Evolutionary conservation across 2,329 filamentous ascomycete species (phyloP), one percentile per base, ranked within the genome.

Genomic region (Didymella pinodella): DNA sequence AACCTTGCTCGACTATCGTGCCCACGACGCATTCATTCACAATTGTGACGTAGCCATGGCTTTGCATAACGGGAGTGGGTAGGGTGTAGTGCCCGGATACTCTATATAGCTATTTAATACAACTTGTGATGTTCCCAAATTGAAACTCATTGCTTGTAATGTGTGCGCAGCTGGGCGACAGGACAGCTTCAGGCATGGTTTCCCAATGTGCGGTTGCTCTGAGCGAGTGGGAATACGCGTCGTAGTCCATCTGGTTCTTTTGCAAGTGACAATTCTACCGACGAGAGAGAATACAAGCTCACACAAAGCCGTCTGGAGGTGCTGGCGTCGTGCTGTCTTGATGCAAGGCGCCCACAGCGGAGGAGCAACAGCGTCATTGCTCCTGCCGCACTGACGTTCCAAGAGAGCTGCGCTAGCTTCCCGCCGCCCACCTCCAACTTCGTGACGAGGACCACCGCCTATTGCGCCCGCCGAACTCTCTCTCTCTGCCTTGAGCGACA

Each of bases 381-480:
- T 36, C 41, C 25, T 28, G 25, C 22, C 49, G 56, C 50, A 49
- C 45, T 28, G 56, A 54, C 40, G 36, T 40, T 47, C 54, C 55
- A 55, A 54, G 49, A 47, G 31, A 55, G 50, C 51, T 43, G 43
- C 50, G 36, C 54, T 59, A 55, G 55, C 61, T 53, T 70, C 54
- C 65, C 58, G 65, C 66, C 65, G 66, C 68, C 69, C 54, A 65
- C 61, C 31, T 51, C 46, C 64, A 70, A 66, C 68, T 66, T 57
- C 59, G 62, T 61, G 61, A 62, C 64, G 51, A 54, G 60, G 55
- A 65, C 63, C 59, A 63, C 70, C 62, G 62, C 64, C 57, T 46
- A 40, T 60, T 52, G 57, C 57, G 57, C 52, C 44, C 48, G 48
- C 57, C 51, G 12, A 56, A 48, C 59, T 40, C 58, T 22, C 22